Evolutionary conservation across 306 rosid genomes (phyloP).

Genomic region (Mimosa bimucronata): DNA sequence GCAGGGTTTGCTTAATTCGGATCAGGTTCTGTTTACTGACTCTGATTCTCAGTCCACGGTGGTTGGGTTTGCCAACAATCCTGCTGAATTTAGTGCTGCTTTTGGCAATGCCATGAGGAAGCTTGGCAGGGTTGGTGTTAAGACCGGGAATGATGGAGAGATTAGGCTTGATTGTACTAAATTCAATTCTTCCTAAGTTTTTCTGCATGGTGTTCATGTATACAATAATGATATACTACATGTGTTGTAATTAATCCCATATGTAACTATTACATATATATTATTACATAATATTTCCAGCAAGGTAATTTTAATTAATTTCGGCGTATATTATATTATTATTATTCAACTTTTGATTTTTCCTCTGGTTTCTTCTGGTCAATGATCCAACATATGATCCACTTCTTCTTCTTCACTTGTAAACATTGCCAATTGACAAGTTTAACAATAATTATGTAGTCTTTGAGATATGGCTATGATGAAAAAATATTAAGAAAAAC

Average conservation of each 20-base stretch:
- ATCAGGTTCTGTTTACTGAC: constrained; percentile 61
- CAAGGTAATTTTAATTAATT: no score
- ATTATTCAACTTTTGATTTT: no score
- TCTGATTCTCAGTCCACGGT: constrained; percentile 49
- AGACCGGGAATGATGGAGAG: constrained; percentile 64
- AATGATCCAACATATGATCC: not conserved
- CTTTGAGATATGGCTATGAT: no score
- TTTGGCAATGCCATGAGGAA: constrained; percentile 68
- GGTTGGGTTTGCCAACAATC: constrained; percentile 55
- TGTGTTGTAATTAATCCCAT: not conserved
- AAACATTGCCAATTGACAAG: not conserved
- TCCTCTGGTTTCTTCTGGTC: not conserved
- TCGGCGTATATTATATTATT: no score
- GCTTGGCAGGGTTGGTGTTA: constrained; percentile 82
- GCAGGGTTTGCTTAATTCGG: constrained; percentile 61
- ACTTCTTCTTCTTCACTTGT: not conserved
- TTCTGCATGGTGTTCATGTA: not conserved
- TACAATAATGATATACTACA: not conserved
- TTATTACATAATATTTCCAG: not conserved
- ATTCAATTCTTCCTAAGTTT: constrained; percentile 53
- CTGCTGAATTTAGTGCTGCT: constrained; percentile 49
- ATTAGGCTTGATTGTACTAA: constrained; percentile 61
- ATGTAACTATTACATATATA: no score
- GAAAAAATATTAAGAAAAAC: no score
- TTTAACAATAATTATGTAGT: no score